These are phyloP conservation scores for Syncephalastrum monosporum DNA, from an alignment of 371 early-diverging fungal species.

Conservation along the genomic window DNA sequence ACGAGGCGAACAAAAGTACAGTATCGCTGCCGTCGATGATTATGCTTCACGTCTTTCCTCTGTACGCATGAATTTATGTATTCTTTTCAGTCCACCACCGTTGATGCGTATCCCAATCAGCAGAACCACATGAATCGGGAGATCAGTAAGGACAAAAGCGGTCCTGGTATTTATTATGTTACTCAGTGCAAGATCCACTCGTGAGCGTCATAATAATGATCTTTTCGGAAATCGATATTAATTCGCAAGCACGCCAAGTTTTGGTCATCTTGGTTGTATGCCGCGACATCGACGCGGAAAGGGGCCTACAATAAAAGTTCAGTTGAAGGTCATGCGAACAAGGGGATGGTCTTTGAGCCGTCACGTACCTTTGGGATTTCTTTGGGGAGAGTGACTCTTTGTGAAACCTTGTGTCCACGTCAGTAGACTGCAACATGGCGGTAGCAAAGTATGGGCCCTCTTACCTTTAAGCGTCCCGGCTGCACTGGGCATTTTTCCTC, in stretches of 20 bases:
- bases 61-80: too few relatives aligned
- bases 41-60: too few relatives aligned
- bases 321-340: neutral
- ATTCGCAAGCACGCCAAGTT: slow-evolving; percentile 16
- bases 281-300: slow-evolving; percentile 12
- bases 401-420: slow-evolving; percentile 43
- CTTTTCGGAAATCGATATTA: slow-evolving; percentile 14
- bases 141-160: too few relatives aligned
- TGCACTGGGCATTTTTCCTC: slow-evolving; percentile 17
- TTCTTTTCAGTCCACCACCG: too few relatives aligned
- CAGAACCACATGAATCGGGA: too few relatives aligned
- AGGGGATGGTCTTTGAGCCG: slow-evolving; percentile 2
- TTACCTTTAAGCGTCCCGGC: slow-evolving; percentile 15
- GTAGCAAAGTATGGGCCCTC: neutral
- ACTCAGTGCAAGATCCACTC: too few relatives aligned
- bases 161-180: too few relatives aligned
- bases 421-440: slow-evolving; percentile 44
- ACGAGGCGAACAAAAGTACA: too few relatives aligned
- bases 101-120: too few relatives aligned
- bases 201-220: neutral
- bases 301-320: slow-evolving; percentile 7
- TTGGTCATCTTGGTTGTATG: slow-evolving; percentile 8
- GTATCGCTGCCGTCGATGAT: too few relatives aligned
- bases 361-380: slow-evolving; percentile 40
- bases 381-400: slow-evolving; percentile 55